phyloP scores from a whole-genome alignment of 768 basidiomycete species.

The Xanthoconium stramineum region DNA sequence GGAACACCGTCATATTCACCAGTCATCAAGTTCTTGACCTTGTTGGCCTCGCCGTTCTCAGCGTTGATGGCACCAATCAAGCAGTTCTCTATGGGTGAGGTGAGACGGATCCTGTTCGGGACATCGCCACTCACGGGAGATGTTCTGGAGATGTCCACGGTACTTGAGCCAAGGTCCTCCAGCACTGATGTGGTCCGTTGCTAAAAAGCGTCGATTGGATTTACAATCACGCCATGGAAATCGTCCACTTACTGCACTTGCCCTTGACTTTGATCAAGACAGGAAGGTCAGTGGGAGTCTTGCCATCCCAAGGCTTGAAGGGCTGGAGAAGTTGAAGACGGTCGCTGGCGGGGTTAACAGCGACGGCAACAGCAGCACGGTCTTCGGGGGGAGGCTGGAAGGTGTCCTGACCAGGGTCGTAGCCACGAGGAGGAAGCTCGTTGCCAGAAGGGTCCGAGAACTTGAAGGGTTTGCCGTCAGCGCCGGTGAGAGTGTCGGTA shows the following conservation, averaged over 20 bases:
- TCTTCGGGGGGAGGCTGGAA: constrained; percentile 93
- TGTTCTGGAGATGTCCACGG: constrained; percentile 98
- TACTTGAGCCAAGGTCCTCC: constrained; percentile 99
- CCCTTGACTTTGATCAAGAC: constrained; percentile 97
- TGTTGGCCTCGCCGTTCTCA: constrained; percentile 96
- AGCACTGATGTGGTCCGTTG: constrained; percentile 94
- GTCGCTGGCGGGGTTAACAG: constrained; percentile 80
- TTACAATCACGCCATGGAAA: background rate
- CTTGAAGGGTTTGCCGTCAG: constrained; percentile 96
- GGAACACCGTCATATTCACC: constrained; percentile 87
- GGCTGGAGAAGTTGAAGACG: constrained; percentile 89
- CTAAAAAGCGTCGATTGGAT: constrained; percentile 28
- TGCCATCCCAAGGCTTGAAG: constrained; percentile 91
- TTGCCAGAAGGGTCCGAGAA: constrained; percentile 89
- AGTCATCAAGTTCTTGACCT: constrained; percentile 85
- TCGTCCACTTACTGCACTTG: constrained; percentile 84
- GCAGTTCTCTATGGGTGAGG: constrained; percentile 71
- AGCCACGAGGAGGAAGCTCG: constrained; percentile 93
- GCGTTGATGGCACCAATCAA: constrained; percentile 96
- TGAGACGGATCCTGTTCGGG: constrained; percentile 3
- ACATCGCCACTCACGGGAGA: constrained; percentile 64
- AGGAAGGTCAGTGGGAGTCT: constrained; percentile 85
- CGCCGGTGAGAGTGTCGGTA: constrained; percentile 80
- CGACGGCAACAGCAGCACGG: constrained; percentile 79
- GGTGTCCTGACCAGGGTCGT: constrained; percentile 95